These are phyloP conservation scores for Beta corolliflora DNA, from an alignment of 179 eudicot species.

Conservation along the genomic window DNA sequence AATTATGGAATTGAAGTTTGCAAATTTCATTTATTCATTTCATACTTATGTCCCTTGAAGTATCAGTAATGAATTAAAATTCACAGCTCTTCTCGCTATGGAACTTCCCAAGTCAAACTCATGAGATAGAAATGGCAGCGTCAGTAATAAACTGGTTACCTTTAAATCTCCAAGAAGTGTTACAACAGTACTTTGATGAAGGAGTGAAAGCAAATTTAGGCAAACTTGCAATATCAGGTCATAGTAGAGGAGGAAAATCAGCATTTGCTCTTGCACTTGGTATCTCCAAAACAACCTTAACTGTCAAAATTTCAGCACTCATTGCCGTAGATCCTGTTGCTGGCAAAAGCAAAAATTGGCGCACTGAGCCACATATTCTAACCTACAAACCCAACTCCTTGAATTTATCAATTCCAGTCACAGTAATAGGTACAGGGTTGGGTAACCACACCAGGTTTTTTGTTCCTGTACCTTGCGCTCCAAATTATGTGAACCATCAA, in stretches of 20 bases:
- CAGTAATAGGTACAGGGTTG: constrained; percentile 4
- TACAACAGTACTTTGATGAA: background rate
- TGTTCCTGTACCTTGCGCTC: background rate
- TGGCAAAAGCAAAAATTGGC: background rate
- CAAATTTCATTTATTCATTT: too few species aligned
- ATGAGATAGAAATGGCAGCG: constrained; percentile 12
- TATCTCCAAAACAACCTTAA: background rate
- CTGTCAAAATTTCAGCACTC: constrained; percentile 1
- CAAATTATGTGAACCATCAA: constrained; percentile 9
- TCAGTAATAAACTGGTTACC: constrained; percentile 13
- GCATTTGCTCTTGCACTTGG: constrained; percentile 22
- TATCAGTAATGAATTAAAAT: too few species aligned
- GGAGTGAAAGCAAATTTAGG: background rate
- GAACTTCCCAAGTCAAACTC: background rate
- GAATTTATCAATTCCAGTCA: constrained; percentile 8
- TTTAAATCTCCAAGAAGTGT: background rate
- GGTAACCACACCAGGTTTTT: background rate
- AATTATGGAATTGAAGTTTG: too few species aligned
- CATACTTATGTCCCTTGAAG: too few species aligned
- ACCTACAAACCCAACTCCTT: constrained; percentile 8
- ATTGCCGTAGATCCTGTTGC: constrained; percentile 17
- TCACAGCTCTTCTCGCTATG: too few species aligned
- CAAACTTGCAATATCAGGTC: constrained; percentile 16
- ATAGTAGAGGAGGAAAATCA: constrained; percentile 25
- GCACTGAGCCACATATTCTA: background rate